Percentiles rank a stretch among this genome's conserved stretches.
Evolutionary conservation across 129 eudicot genomes (phyloP).

Genomic region (Flaveria trinervia): DNA sequence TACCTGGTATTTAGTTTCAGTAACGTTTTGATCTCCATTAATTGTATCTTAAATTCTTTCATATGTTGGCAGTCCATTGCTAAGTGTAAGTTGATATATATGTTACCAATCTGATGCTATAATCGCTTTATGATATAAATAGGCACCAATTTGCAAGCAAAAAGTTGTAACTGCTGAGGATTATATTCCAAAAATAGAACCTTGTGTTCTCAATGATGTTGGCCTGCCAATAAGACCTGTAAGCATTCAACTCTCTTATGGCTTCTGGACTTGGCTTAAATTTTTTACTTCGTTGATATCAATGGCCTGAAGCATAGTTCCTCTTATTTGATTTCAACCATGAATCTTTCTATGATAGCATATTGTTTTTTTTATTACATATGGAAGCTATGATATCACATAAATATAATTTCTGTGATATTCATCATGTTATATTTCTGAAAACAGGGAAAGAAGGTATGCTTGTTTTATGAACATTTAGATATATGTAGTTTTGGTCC

Average conservation of each 20-base stretch:
- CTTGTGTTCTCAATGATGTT: slow-evolving; percentile 42
- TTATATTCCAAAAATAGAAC: slow-evolving; percentile 25
- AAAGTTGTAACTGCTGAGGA: slow-evolving; percentile 21
- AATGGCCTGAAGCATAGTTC: not conserved
- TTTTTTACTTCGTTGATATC: too few relatives aligned
- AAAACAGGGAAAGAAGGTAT: slow-evolving; percentile 48
- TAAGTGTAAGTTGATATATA: not conserved
- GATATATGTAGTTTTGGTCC: slow-evolving; percentile 49
- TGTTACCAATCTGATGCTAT: not conserved
- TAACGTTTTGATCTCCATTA: too few relatives aligned
- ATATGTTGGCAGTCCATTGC: not conserved
- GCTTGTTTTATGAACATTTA: slow-evolving; percentile 37
- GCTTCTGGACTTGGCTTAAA: too few relatives aligned
- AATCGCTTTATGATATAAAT: slow-evolving; percentile 17
- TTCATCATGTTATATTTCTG: slow-evolving; percentile 11
- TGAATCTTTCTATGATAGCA: not conserved
- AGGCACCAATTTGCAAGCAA: slow-evolving; percentile 30
- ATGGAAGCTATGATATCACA: slow-evolving; percentile 1
- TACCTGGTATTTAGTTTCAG: too few relatives aligned
- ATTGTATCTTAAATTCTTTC: not conserved
- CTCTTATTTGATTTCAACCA: slow-evolving; percentile 15
- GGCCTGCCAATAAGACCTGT: slow-evolving; percentile 74
- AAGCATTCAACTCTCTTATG: slow-evolving; percentile 31
- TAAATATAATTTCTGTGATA: slow-evolving; percentile 5
- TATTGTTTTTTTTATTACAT: not conserved